A percentile compares a stretch with the other conserved stretches of the same genome.
These are phyloP conservation scores for Mycosarcoma maydis DNA, from an alignment of 1,284 basidiomycete species.

Conservation along the genomic window DNA sequence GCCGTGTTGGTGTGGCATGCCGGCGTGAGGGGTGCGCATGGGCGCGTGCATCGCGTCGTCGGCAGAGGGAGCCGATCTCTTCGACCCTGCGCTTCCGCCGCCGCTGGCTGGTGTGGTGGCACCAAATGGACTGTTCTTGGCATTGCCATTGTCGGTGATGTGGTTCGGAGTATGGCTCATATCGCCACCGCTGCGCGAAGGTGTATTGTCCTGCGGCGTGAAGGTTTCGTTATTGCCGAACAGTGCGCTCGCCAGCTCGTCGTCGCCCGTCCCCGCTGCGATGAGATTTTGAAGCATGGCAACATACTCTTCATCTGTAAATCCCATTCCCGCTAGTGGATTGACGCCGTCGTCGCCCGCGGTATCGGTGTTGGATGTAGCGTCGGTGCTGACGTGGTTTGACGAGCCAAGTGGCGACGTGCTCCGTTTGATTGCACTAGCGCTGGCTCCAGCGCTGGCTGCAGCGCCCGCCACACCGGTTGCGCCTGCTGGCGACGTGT, in stretches of 20 bases:
- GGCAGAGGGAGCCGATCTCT: conserved; percentile 1
- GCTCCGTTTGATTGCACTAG: background rate
- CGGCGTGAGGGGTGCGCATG: too few species aligned
- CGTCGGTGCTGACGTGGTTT: background rate
- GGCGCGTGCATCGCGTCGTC: too few species aligned
- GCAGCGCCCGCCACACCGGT: background rate
- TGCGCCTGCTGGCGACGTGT: too few species aligned
- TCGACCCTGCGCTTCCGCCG: background rate
- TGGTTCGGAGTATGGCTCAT: background rate
- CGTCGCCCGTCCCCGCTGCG: conserved; percentile 52
- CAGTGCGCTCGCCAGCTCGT: conserved; percentile 10
- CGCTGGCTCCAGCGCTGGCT: background rate
- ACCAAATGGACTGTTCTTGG: background rate
- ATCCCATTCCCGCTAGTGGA: conserved; percentile 60
- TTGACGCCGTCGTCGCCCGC: conserved; percentile 41
- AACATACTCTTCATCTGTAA: conserved; percentile 62
- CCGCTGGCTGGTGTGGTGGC: background rate
- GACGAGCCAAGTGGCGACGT: background rate
- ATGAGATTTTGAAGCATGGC: conserved; percentile 63
- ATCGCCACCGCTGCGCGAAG: background rate
- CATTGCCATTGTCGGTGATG: background rate
- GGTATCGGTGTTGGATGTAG: conserved; percentile 3
- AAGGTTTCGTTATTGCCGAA: background rate
- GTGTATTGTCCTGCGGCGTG: background rate
- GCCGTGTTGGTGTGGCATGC: too few species aligned